A percentile compares a stretch with the other conserved stretches of the same genome.
These are phyloP conservation scores for Reticulomyxa filosa DNA, from an alignment of 78 protist species.

Conservation along the genomic window DNA sequence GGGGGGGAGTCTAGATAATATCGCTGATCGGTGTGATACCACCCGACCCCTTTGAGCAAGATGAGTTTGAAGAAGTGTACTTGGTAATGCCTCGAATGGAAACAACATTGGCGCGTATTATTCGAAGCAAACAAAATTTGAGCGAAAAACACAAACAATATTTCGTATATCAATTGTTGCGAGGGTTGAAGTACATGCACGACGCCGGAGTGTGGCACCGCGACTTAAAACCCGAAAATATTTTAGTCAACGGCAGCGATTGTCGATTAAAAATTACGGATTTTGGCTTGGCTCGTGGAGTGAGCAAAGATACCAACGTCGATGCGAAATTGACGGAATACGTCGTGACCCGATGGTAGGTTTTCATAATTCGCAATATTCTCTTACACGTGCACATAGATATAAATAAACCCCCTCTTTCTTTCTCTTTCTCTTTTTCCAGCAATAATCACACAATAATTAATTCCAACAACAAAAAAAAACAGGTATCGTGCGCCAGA, in stretches of 20 bases:
- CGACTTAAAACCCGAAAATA: too few relatives aligned
- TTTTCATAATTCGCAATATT: neutral
- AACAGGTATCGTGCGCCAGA: constrained; percentile 6
- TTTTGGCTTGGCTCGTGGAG: too few relatives aligned
- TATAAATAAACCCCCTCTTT: too few relatives aligned
- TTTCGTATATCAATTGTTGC: constrained; percentile 74
- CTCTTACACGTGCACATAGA: too few relatives aligned
- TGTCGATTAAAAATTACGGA: too few relatives aligned
- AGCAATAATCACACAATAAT: neutral
- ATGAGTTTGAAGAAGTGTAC: neutral
- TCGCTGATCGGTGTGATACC: constrained; percentile 20
- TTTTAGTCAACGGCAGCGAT: too few relatives aligned
- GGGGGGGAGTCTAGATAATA: too few relatives aligned
- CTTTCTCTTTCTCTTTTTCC: neutral
- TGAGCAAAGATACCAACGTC: too few relatives aligned
- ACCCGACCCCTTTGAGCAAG: constrained; percentile 11
- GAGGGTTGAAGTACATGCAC: constrained; percentile 75
- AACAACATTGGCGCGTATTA: neutral
- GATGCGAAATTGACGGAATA: constrained; percentile 3
- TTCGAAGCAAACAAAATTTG: constrained; percentile 45
- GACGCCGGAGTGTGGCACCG: too few relatives aligned
- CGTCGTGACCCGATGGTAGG: constrained; percentile 8
- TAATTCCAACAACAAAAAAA: too few relatives aligned
- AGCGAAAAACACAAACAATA: constrained; percentile 49
- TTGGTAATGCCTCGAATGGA: too few relatives aligned